Conservation (phyloP, 2,329 filamentous ascomycete genomes). For the Chaetomiaceae sp. region DNA sequence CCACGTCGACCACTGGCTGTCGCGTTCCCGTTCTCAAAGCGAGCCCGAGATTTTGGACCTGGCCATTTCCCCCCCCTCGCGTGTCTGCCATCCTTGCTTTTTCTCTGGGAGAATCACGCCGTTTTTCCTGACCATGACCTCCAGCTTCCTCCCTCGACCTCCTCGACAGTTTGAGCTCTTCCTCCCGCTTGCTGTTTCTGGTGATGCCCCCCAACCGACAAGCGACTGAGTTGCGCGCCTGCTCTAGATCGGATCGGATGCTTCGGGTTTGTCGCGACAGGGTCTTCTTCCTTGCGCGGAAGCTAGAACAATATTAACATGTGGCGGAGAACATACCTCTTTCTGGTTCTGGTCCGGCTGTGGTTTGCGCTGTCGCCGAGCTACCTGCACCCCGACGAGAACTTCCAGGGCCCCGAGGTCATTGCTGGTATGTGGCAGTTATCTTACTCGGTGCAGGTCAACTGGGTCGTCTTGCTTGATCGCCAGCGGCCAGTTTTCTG, state of each 20-base stretch:
- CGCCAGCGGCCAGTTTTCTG: not conserved
- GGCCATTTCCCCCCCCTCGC: conserved; percentile 12
- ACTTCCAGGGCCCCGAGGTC: conserved; percentile 97
- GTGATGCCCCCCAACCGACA: conserved; percentile 21
- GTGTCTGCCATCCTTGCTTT: conserved; percentile 13
- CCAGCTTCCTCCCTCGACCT: conserved; percentile 1
- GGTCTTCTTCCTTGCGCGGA: conserved; percentile 18
- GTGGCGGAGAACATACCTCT: conserved; percentile 87
- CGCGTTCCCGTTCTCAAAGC: not conserved
- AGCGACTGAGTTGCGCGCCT: conserved; percentile 12
- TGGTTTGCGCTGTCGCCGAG: conserved; percentile 93
- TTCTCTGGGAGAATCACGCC: not conserved
- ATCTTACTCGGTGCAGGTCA: not conserved
- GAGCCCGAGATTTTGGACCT: conserved; percentile 16
- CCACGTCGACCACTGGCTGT: conserved; percentile 14
- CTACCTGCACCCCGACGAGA: conserved; percentile 97
- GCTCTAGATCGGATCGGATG: conserved; percentile 21
- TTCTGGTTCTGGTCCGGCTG: conserved; percentile 79
- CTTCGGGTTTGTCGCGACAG: conserved; percentile 22
- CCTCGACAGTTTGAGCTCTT: conserved; percentile 3
- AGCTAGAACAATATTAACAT: conserved; percentile 48
- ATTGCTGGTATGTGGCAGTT: conserved; percentile 67
- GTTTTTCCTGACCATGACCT: conserved; percentile 18
- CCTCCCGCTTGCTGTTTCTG: conserved; percentile 1
- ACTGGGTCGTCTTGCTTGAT: not conserved